Evolutionary conservation across 495 filamentous ascomycete genomes (phyloP), one percentile per base, ranked within the genome.

Genomic region (Halenospora varia): DNA sequence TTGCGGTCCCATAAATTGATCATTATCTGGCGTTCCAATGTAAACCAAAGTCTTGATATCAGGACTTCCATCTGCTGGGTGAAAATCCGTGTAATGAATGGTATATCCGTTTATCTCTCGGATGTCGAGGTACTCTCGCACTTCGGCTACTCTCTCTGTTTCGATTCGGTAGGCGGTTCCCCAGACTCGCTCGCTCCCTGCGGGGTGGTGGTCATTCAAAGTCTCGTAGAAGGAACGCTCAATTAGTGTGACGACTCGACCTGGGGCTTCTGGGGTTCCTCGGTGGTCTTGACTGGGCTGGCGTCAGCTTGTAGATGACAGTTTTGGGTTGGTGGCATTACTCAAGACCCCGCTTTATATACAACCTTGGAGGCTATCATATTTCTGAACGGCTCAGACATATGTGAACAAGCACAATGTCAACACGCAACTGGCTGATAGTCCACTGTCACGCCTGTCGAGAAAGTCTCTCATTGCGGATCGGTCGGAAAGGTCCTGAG

Each of bases 81-180:
- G 76, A 70, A 96, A 96, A 1, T 85, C 83, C 19, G 89, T 92
- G 70, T 89, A 89, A 67, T 95, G 90, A 60, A 94, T 91, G 26
- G 82, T 88, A 68, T 97, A 97, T 6, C 95, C 95, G 24, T 97
- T 94, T 63, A 97, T 96, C 73, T 99, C 95, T 13, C 95, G 87
- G 55, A 96, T 92, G 68, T 97, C 92, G 35, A 99, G 90, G 70
- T 97, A 92, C 53, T 88, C 80, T 56, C 88, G 86, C 2, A 96
- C 95, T 73, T 92, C 88, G 57, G 82, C 78, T 15, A 94, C 89
- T 57, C 86, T 81, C 1, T 77, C 73, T 10, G 84, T 65, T 6
- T 82, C 74, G 63, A 99, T 97, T 62, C 92, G 90, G 72, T 97
- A 99, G 41, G 92, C 93, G 2, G 87, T 88, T 55, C 95, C 95